A percentile compares a stretch with the other conserved stretches of the same genome.
phyloP scores from a whole-genome alignment of 139 green algal species.

The Bryopsis sp. region DNA sequence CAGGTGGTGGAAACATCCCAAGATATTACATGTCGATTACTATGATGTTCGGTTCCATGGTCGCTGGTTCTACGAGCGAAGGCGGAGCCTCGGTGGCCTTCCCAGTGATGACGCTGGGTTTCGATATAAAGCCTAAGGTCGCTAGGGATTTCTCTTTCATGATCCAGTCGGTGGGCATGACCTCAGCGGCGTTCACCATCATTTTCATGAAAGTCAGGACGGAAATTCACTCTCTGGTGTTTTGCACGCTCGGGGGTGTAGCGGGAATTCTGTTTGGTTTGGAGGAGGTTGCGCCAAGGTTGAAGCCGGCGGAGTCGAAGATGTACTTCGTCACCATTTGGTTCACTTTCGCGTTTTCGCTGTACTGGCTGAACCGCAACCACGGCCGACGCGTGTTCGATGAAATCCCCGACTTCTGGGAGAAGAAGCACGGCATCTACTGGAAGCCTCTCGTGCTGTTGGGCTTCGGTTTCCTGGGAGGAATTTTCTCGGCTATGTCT shows the following conservation, averaged over 20 bases:
- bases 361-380: slow-evolving; percentile 2
- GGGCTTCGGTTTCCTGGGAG: neutral
- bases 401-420: neutral
- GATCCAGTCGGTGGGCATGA: neutral
- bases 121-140: neutral
- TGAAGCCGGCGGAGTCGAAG: neutral
- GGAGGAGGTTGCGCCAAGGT: neutral
- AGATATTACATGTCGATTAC: neutral
- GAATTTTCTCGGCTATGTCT: neutral
- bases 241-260: neutral
- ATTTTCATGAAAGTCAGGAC: neutral
- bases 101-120: neutral
- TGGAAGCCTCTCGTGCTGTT: neutral
- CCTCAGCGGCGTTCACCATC: neutral
- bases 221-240: neutral
- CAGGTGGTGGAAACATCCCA: neutral
- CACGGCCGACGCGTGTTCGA: neutral
- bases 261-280: neutral
- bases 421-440: neutral
- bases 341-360: neutral
- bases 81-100: neutral
- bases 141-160: neutral
- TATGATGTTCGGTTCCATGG: neutral
- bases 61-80: neutral
- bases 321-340: neutral